Percentiles rank a stretch among this genome's conserved stretches.
Evolutionary conservation across 352 stramenopile species (phyloP).

Genomic region (Phytophthora palmivora): DNA sequence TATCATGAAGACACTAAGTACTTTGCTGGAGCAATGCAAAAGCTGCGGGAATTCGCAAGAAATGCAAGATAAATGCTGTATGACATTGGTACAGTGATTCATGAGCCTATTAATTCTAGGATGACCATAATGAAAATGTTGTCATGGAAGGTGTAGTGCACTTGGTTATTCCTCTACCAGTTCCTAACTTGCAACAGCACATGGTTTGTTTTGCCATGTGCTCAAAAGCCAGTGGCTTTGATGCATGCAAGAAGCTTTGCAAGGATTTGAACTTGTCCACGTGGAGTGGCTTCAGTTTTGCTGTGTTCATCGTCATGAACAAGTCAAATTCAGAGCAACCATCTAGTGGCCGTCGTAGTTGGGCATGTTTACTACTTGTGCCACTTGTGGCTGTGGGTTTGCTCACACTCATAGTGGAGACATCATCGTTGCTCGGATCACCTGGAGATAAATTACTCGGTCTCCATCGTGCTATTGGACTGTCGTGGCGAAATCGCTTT

Average conservation of each 20-base stretch:
- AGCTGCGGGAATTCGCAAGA: slow-evolving; percentile 41
- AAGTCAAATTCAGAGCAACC: slow-evolving; percentile 10
- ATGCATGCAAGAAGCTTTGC: slow-evolving; percentile 32
- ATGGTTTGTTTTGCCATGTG: slow-evolving; percentile 11
- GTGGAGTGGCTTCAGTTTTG: slow-evolving; percentile 22
- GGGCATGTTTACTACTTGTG: slow-evolving; percentile 25
- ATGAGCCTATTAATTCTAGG: not conserved
- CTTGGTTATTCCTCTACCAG: no score
- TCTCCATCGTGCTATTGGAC: slow-evolving; percentile 15
- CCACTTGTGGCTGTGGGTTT: slow-evolving; percentile 23
- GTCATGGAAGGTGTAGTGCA: no score
- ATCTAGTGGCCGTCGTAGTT: slow-evolving; percentile 8
- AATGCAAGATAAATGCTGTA: slow-evolving; percentile 9
- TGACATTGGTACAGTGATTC: no score
- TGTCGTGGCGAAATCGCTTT: slow-evolving; percentile 26
- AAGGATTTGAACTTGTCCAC: slow-evolving; percentile 26
- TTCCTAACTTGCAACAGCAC: no score
- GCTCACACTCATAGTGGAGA: slow-evolving; percentile 30
- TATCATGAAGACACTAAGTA: slow-evolving; percentile 63
- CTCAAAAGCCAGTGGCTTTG: slow-evolving; percentile 28
- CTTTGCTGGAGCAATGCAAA: slow-evolving; percentile 53
- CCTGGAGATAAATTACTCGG: slow-evolving; percentile 12
- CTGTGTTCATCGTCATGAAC: slow-evolving; percentile 16
- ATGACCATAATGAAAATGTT: no score
- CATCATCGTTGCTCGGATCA: slow-evolving; percentile 21